Evolutionary conservation across 1,284 basidiomycete species (phyloP).

Genomic region (Phlebopus sp.): DNA sequence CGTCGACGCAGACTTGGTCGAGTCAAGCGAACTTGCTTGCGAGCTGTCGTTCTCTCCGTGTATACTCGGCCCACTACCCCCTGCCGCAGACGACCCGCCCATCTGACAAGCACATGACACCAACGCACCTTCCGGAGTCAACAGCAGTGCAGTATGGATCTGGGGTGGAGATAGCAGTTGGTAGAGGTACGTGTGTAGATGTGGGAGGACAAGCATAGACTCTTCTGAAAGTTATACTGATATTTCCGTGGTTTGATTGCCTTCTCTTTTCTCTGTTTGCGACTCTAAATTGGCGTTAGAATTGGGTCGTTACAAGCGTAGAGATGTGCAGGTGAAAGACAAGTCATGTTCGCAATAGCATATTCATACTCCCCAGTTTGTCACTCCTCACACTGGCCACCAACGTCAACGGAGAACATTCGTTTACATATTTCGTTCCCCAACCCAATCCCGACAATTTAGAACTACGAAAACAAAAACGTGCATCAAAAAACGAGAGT

Average conservation of each 20-base stretch:
- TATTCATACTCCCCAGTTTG: too few relatives aligned
- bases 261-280: too few relatives aligned
- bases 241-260: too few relatives aligned
- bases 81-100: neutral
- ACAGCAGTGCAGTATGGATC: constrained; percentile 30
- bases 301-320: too few relatives aligned
- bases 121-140: constrained; percentile 31
- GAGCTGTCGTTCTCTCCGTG: too few relatives aligned
- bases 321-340: too few relatives aligned
- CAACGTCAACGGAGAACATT: neutral
- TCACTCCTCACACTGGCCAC: constrained; percentile 10
- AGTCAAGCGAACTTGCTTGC: too few relatives aligned
- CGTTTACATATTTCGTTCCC: constrained; percentile 5
- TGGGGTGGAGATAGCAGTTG: constrained; percentile 30
- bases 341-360: too few relatives aligned
- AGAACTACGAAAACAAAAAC: constrained; percentile 22
- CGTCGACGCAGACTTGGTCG: too few relatives aligned
- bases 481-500: neutral
- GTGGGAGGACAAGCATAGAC: constrained; percentile 30
- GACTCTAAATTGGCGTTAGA: too few relatives aligned
- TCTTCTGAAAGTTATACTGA: too few relatives aligned
- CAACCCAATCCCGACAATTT: neutral
- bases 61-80: neutral
- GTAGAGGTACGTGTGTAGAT: constrained; percentile 25
- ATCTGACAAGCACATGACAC: constrained; percentile 31